These are phyloP conservation scores for Lophiostoma macrostomum DNA, from an alignment of 495 filamentous ascomycete genomes.

Conservation along the genomic window DNA sequence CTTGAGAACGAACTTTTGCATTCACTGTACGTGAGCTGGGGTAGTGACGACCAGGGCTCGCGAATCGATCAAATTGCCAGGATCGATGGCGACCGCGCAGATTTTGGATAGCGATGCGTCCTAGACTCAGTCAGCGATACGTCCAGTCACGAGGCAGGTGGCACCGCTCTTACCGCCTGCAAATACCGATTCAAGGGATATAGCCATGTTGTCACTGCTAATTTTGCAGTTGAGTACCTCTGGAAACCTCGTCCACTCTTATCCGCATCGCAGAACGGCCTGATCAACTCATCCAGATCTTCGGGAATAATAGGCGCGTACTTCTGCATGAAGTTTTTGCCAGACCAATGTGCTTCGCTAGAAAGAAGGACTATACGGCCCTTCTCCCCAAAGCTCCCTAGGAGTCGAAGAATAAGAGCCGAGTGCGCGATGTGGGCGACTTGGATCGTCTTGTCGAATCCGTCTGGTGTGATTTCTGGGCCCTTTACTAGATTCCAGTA, in stretches of 20 bases:
- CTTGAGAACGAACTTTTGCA: constrained; percentile 29
- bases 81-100: constrained; percentile 12
- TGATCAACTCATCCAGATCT: constrained; percentile 7
- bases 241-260: constrained; percentile 7
- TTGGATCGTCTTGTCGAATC: constrained; percentile 5
- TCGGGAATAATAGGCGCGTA: constrained; percentile 4
- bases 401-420: constrained; percentile 1
- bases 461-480: constrained; percentile 8
- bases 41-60: constrained; percentile 1
- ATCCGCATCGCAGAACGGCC: constrained; percentile 7
- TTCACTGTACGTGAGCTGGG: background rate
- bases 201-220: constrained; percentile 8
- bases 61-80: constrained; percentile 16
- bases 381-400: background rate
- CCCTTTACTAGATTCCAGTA: constrained; percentile 47
- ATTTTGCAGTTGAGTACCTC: constrained; percentile 10
- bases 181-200: constrained; percentile 12
- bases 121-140: background rate
- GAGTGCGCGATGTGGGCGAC: constrained; percentile 17
- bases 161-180: constrained; percentile 6
- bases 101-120: constrained; percentile 2
- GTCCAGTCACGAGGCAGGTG: too few species aligned
- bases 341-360: constrained; percentile 9
- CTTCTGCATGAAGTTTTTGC: background rate
- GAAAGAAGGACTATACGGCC: constrained; percentile 14